Conservation (phyloP, 2,329 filamentous ascomycete species). For the Pseudocercospora eumusae region DNA sequence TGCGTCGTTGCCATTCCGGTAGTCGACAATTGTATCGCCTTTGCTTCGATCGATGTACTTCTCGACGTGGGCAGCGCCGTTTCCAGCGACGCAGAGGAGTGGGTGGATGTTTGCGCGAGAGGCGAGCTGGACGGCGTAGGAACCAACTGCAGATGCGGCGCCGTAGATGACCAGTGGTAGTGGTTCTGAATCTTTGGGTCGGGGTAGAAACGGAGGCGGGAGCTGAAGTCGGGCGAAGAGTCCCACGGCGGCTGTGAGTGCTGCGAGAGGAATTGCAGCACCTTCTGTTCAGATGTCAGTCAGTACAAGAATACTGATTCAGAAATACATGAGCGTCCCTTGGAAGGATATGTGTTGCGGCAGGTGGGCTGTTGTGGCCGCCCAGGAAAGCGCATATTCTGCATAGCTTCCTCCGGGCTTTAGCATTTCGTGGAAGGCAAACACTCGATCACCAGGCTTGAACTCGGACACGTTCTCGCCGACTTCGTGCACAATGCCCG, state of each 20-base stretch:
- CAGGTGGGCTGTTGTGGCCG: slow-evolving; percentile 60
- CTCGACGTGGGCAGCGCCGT: slow-evolving; percentile 54
- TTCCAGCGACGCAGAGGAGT: slow-evolving; percentile 61
- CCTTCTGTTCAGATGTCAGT: slow-evolving; percentile 40
- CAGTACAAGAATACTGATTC: not conserved
- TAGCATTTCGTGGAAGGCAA: slow-evolving; percentile 57
- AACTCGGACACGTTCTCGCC: slow-evolving; percentile 60
- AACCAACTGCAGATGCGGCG: slow-evolving; percentile 58
- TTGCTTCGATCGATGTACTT: slow-evolving; percentile 54
- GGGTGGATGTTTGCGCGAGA: slow-evolving; percentile 58
- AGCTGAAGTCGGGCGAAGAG: slow-evolving; percentile 48
- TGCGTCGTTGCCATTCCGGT: slow-evolving; percentile 48
- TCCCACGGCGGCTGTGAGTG: slow-evolving; percentile 51
- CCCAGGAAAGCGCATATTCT: slow-evolving; percentile 61
- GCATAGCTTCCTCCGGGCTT: slow-evolving; percentile 58
- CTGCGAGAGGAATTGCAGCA: slow-evolving; percentile 50
- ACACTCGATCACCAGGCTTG: slow-evolving; percentile 59
- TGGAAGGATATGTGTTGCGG: slow-evolving; percentile 54
- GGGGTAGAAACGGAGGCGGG: slow-evolving; percentile 45
- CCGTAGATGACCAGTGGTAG: slow-evolving; percentile 51
- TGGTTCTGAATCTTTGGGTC: slow-evolving; percentile 22
- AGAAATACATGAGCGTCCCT: slow-evolving; percentile 40
- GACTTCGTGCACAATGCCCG: slow-evolving; percentile 54
- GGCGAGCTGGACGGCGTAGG: slow-evolving; percentile 61
- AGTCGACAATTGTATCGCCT: slow-evolving; percentile 62